Evolutionary conservation across 345 rosid genomes (phyloP), one percentile per base, ranked within the genome.

Genomic region (Pistacia integerrima): DNA sequence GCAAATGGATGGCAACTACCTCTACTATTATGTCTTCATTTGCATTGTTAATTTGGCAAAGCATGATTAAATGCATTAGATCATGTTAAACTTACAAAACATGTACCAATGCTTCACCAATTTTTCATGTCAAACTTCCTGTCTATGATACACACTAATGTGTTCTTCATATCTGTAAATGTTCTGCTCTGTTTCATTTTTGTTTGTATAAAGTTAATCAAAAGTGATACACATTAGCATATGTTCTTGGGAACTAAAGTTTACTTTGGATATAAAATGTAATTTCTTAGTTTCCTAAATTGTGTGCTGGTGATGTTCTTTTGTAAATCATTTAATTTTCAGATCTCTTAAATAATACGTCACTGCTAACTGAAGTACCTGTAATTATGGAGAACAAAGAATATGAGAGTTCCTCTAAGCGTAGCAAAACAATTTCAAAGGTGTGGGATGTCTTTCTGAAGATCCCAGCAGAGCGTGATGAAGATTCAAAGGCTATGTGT

Each of bases 371-470:
- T 11, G 35, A 36, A 35, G 25, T 54, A 58, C 77, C 79, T 5
- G 5, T 73, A 12, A 52, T 9, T 44, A 44, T 60, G 36, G 59
- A 64, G 22, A 52, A 52, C 62, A 75, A 72, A 64, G 81, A 67
- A 60, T 65, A 22, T 49, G 79, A 77, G 72, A 79, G 59, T 70
- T 35, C 81, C 25, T 11, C 64, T 3, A 74, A 77, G 52, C 54
- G 38, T 25, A 38, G 72, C 10, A 77, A 74, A 79, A 60, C 76
- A 61, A 65, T 69, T 46, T 80, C 83, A 52, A 77, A 74, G 57
- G 79, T 77, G 16, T 74, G 81, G 81, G 81, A 74, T 60, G 55
- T 69, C 73, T 79, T 79, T 8, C 70, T 79, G 71, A 83, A 79
- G 46, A 73, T 83, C 57, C 76, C 83, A 38, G 67, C 76, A 5